phyloP scores from a whole-genome alignment of 371 early-diverging fungal genomes.

The Mortierella sp. region DNA sequence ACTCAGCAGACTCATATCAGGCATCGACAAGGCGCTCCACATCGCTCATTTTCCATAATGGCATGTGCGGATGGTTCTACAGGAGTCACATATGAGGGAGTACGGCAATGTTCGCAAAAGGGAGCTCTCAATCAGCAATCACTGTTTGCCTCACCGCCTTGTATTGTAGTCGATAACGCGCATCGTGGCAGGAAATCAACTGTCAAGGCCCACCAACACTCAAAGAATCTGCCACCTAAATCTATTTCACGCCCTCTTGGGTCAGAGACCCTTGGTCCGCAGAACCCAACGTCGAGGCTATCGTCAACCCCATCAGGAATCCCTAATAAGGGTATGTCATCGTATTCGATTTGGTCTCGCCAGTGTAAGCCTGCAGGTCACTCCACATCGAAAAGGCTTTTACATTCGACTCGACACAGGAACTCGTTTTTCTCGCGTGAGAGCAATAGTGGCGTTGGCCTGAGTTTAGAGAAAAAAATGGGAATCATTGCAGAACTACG shows the following conservation, averaged over 20 bases:
- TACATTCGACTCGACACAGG: slow-evolving; percentile 34
- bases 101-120: slow-evolving; percentile 23
- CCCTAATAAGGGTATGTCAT: background rate
- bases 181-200: slow-evolving; percentile 46
- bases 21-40: slow-evolving; percentile 15
- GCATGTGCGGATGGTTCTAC: slow-evolving; percentile 24
- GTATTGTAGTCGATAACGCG: slow-evolving; percentile 32
- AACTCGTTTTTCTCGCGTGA: slow-evolving; percentile 19
- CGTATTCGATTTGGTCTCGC: slow-evolving; percentile 5
- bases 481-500: slow-evolving; percentile 30
- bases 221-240: slow-evolving; percentile 7
- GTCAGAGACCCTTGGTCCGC: background rate
- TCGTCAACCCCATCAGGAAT: background rate
- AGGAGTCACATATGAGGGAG: slow-evolving; percentile 11
- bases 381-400: slow-evolving; percentile 1
- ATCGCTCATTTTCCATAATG: slow-evolving; percentile 39
- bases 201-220: slow-evolving; percentile 17
- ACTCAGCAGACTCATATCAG: slow-evolving; percentile 14
- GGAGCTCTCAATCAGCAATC: slow-evolving; percentile 34
- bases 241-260: background rate
- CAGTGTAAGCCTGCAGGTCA: background rate
- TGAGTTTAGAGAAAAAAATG: slow-evolving; percentile 13
- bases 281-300: background rate
- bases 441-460: slow-evolving; percentile 4
- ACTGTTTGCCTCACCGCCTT: slow-evolving; percentile 37